Percentiles rank a stretch among this genome's conserved stretches.
Evolutionary conservation across 2,329 filamentous ascomycete genomes (phyloP).

Genomic region (Plectosphaerella sp.): DNA sequence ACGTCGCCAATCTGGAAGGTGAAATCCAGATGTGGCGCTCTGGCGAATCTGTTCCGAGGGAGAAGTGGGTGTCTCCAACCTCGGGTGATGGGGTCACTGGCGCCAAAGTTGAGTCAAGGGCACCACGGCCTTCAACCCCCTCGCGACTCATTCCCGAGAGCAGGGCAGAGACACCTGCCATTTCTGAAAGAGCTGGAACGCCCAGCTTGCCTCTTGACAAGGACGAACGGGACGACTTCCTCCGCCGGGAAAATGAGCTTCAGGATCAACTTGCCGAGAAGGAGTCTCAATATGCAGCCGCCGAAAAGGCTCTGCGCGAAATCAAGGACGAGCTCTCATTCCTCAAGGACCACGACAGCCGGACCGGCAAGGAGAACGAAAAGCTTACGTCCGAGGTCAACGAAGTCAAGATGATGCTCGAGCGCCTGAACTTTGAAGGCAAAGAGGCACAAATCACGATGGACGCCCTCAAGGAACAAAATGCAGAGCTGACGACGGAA

Average conservation of each 20-base stretch:
- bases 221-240: slow-evolving; percentile 93
- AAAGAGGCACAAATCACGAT: slow-evolving; percentile 97
- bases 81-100: slow-evolving; percentile 43
- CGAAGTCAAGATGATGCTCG: slow-evolving; percentile 92
- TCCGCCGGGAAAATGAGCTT: slow-evolving; percentile 91
- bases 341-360: slow-evolving; percentile 80
- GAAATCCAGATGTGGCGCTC: slow-evolving; percentile 85
- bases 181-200: slow-evolving; percentile 80
- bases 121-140: slow-evolving; percentile 48
- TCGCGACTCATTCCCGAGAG: slow-evolving; percentile 49
- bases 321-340: slow-evolving; percentile 81
- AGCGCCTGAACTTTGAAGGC: slow-evolving; percentile 91
- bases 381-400: slow-evolving; percentile 80
- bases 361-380: slow-evolving; percentile 86
- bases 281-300: slow-evolving; percentile 73
- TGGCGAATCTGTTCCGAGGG: slow-evolving; percentile 83
- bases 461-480: slow-evolving; percentile 95
- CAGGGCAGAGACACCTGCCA: slow-evolving; percentile 56
- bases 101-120: slow-evolving; percentile 35
- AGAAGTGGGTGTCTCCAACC: slow-evolving; percentile 74
- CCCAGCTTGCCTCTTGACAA: slow-evolving; percentile 87
- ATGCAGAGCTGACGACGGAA: slow-evolving; percentile 85
- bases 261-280: slow-evolving; percentile 95
- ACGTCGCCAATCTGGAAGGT: slow-evolving; percentile 76
- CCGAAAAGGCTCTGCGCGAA: slow-evolving; percentile 77